Base-by-base conservation (phyloP, 352 stramenopile species). In the Pythium sukuiense region DNA sequence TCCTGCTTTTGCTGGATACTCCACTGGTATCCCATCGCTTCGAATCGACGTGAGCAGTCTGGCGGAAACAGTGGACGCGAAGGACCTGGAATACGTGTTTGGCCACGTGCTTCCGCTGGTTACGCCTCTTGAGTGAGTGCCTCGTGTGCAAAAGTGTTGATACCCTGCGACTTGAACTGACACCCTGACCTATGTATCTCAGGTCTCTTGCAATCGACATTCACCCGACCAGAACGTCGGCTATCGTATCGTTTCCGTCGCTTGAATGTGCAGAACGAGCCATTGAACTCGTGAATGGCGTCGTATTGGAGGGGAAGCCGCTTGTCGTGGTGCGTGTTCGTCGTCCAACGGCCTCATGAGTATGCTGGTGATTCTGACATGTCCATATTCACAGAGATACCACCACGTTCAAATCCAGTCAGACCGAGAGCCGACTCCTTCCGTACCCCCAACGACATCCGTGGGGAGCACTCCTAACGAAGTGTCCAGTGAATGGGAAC, bases 51-150 rank as follows among this genome's bases (percentile, higher is more conserved):
- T 90, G 12, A 59, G 46, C 41, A 91, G 90, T 27, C 20, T 93
- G 16, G 67, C 80, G 6, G 48, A 62, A 18, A 60, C 60, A 0
- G 70, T 86, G 12, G 84, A 91, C 39, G 63, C 79, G 26, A 80
- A 81, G 30, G 80, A 88, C 59, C 59, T 93, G 45, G 63, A 69
- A 20, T 87, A 73, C 39, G 64, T 93, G 27, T 86, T 91, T 63
- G 74, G 79, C 37, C 77, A 81, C 55, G 76, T 85, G 0, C 53
- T 93, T 27, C 81, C 82, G 2, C 37, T 64, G 2, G 59, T 76
- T 26, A 27, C 71, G 13, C 30, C 70, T n/a, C 53, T 88, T 9
- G 63, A 66, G 84, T 88, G 68, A 58, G 73, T 64, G 13, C 46
- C 13, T 50, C 33, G 32, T 8, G 9, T 29, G 8, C 20, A 7